Percentiles rank a stretch among this genome's conserved stretches.
phyloP scores from a whole-genome alignment of 306 rosid species.

The Styphnolobium japonicum region DNA sequence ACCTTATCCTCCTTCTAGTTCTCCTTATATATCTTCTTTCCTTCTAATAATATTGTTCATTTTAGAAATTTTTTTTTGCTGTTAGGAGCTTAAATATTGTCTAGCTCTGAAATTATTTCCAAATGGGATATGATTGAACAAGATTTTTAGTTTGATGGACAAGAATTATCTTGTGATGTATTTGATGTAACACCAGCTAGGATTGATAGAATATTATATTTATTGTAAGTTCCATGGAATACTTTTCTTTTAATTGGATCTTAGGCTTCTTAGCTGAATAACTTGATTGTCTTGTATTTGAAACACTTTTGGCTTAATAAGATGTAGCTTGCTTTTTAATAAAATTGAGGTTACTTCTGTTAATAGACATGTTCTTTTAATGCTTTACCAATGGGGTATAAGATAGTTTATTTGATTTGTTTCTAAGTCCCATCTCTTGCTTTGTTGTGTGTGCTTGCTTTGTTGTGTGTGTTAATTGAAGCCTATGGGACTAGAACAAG shows the following conservation, averaged over 20 bases:
- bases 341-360: background rate
- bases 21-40: background rate
- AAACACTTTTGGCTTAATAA: background rate
- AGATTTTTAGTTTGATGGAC: background rate
- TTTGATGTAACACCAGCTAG: background rate
- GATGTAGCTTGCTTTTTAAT: background rate
- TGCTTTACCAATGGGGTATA: slow-evolving; percentile 4
- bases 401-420: slow-evolving; percentile 5
- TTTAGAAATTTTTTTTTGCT: background rate
- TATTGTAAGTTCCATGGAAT: background rate
- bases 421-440: background rate
- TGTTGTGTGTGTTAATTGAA: slow-evolving; percentile 32
- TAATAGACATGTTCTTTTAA: background rate
- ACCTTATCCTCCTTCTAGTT: background rate
- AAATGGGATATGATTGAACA: background rate
- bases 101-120: background rate
- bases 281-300: background rate
- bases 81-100: background rate
- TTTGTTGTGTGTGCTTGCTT: background rate
- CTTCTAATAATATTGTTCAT: background rate
- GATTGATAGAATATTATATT: background rate
- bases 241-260: background rate
- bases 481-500: slow-evolving; percentile 93
- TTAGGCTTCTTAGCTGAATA: background rate
- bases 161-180: background rate